phyloP scores from a whole-genome alignment of 805 yeast genomes.

The Lachancea lanzarotensis region DNA sequence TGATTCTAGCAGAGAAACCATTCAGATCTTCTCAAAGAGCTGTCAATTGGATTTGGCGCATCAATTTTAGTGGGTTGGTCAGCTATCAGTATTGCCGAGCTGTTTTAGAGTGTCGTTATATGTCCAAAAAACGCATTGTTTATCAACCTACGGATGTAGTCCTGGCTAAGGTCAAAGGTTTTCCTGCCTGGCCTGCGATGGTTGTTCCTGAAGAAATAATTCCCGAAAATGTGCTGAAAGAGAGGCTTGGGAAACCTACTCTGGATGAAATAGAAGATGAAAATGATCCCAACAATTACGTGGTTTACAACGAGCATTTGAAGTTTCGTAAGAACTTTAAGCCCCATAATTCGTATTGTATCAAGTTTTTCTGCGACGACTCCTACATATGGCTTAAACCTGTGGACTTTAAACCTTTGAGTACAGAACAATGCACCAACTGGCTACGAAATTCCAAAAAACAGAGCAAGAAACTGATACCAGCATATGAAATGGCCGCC shows the following conservation, averaged over 20 bases:
- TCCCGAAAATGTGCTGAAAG: conserved; percentile 46
- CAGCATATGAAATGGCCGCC: conserved; percentile 44
- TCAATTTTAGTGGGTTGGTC: not conserved
- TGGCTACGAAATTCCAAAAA: conserved; percentile 41
- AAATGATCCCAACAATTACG: conserved; percentile 15
- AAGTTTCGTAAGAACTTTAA: conserved; percentile 21
- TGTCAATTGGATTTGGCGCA: too few species aligned
- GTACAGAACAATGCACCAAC: conserved; percentile 17
- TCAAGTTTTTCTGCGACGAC: conserved; percentile 32
- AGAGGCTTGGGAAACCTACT: conserved; percentile 7
- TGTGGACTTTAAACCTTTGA: conserved; percentile 19
- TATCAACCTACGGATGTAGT: conserved; percentile 50
- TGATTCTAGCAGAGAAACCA: too few species aligned
- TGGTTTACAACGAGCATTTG: conserved; percentile 21
- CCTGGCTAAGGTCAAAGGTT: conserved; percentile 78
- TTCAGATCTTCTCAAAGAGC: too few species aligned
- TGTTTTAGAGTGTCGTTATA: not conserved
- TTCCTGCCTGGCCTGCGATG: conserved; percentile 89
- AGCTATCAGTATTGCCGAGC: not conserved
- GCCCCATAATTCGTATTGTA: conserved; percentile 23
- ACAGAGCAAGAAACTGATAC: conserved; percentile 39
- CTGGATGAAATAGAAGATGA: conserved; percentile 14
- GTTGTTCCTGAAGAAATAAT: conserved; percentile 54
- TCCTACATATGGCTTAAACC: conserved; percentile 31
- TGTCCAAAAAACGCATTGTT: conserved; percentile 12